These are phyloP conservation scores for Multifurca ochricompacta DNA, from an alignment of 768 basidiomycete species.

Conservation along the genomic window DNA sequence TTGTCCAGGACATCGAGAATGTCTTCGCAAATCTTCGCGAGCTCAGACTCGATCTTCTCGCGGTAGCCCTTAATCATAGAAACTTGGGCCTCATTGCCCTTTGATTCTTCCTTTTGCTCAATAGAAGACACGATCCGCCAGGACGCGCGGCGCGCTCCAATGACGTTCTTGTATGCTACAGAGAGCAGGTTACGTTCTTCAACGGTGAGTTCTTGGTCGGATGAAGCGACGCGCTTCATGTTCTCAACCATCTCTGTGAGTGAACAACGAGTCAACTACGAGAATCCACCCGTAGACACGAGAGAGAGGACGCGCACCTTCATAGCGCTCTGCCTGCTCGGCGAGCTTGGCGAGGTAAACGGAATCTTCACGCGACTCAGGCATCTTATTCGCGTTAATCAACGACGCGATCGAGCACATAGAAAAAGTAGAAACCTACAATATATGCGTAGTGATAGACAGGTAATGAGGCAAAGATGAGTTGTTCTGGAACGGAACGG, in stretches of 20 bases:
- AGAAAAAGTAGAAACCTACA: neutral
- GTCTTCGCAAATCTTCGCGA: conserved; percentile 97
- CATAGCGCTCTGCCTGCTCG: conserved; percentile 99
- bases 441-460: conserved; percentile 21
- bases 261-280: conserved; percentile 17
- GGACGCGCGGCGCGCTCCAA: conserved; percentile 94
- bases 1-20: conserved; percentile 96
- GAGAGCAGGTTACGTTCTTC: conserved; percentile 98
- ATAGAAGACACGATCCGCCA: conserved; percentile 98
- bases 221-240: conserved; percentile 98
- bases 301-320: conserved; percentile 47
- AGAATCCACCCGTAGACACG: conserved; percentile 8
- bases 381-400: conserved; percentile 45
- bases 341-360: conserved; percentile 99
- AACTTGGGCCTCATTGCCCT: conserved; percentile 94
- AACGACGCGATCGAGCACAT: conserved; percentile 1
- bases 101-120: conserved; percentile 98
- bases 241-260: conserved; percentile 91
- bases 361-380: conserved; percentile 87
- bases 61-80: conserved; percentile 97
- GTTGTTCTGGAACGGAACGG: conserved; percentile 18
- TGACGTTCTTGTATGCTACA: conserved; percentile 99
- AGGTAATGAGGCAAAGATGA: conserved; percentile 20
- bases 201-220: conserved; percentile 95
- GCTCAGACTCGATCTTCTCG: conserved; percentile 95